Base-by-base conservation (phyloP, 73 alveolate species). In the Paraurostyla sp. region DNA sequence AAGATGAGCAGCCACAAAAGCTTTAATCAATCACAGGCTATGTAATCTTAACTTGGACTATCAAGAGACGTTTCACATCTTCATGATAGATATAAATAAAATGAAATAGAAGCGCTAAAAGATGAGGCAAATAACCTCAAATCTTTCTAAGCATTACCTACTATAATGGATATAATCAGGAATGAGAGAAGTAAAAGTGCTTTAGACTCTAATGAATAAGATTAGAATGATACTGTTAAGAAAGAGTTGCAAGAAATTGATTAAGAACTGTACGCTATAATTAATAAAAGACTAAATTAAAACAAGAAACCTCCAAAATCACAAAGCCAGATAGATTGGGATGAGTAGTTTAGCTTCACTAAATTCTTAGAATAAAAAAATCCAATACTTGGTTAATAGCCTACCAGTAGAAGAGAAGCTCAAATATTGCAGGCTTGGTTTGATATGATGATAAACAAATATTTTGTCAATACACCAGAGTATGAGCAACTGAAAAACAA, bases 371-470 rank as follows among this genome's bases (percentile, higher is more conserved):
- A 65, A 30, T 65, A 32, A 9, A 65, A 40, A 38, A 35, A 56
- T 6, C 58, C 82, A 7, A 22, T 65, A 22, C 1, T 38, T 2
- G 58, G 58, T 2, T 65, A 38, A 11, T 2, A 73, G 4, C 87
- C 87, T 7, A 3, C 87, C 6, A 73, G 87, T 36, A 45, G 87
- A 36, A 73, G 71, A 48, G 71, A 73, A 27, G 87, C 59, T 18
- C 42, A 73, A 48, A 45, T 73, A 45, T 27, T 73, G 49, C 4
- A 45, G 20, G 52, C 87, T 1, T 73, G 87, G 87, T 45, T 73
- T 30, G 87, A 73, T 33, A 73, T 48, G 87, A 42, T 73, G 68
- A 45, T 73, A 4, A 27, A 45, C 46, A 73, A 50, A 50, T 50
- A 73, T 50, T 73, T 32, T 73, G 71, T 73, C 52, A 6, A 48